Conservation (phyloP, 1,139 yeast genomes). For the Yamadazyma spencermartinsiae region DNA sequence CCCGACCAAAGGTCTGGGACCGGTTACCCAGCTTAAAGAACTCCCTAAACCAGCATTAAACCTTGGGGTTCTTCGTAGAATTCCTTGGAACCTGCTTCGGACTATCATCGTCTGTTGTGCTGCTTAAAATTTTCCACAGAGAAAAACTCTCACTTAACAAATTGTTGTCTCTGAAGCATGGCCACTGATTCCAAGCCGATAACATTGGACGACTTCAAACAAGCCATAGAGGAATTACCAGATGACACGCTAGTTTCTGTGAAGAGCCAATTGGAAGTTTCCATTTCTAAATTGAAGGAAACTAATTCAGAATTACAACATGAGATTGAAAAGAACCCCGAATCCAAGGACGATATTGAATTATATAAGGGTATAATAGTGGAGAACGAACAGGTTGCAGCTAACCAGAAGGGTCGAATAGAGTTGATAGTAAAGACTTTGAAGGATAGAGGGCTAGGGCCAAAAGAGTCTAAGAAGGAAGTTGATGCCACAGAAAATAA, state of each 20-base stretch:
- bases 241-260: conserved; percentile 30
- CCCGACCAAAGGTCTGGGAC: background rate
- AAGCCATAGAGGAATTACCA: conserved; percentile 35
- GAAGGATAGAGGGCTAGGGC: conserved; percentile 23
- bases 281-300: conserved; percentile 30
- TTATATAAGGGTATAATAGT: conserved; percentile 31
- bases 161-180: no score
- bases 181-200: conserved; percentile 18
- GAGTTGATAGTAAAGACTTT: conserved; percentile 27
- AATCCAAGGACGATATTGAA: conserved; percentile 22
- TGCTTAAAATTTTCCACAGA: background rate
- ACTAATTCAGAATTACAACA: conserved; percentile 30
- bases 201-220: conserved; percentile 25
- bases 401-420: conserved; percentile 28
- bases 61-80: background rate
- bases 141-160: background rate
- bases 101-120: background rate
- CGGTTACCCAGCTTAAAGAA: no score
- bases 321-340: conserved; percentile 24
- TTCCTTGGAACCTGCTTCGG: background rate
- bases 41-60: no score
- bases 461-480: conserved; percentile 1
- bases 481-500: conserved; percentile 8
- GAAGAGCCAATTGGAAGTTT: conserved; percentile 25
- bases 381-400: conserved; percentile 35